phyloP scores from a whole-genome alignment of 2,329 filamentous ascomycete species.

The Verticillium zaregamsianum region DNA sequence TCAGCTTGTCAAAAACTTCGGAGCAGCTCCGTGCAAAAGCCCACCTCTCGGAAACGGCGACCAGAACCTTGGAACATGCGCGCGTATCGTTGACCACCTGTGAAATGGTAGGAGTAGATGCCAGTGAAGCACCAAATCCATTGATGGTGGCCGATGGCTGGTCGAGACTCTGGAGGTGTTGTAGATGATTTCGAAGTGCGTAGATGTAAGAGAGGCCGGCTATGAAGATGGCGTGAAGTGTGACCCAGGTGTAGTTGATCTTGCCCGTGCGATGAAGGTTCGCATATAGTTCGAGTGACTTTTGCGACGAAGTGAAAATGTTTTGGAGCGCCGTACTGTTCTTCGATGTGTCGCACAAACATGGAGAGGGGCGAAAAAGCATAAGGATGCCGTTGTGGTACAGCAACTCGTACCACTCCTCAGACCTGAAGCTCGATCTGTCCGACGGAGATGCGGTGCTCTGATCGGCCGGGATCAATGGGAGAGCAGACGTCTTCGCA shows the following conservation, averaged over 20 bases:
- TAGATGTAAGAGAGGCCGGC: constrained; percentile 41
- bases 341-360: constrained; percentile 19
- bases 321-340: constrained; percentile 25
- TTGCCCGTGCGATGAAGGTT: constrained; percentile 36
- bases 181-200: constrained; percentile 33
- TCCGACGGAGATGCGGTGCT: constrained; percentile 13
- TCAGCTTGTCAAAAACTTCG: constrained; percentile 36
- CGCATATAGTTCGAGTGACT: constrained; percentile 37
- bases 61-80: constrained; percentile 38
- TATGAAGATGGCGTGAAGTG: constrained; percentile 43
- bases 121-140: constrained; percentile 15
- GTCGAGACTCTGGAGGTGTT: constrained; percentile 16
- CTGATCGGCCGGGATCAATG: constrained; percentile 20
- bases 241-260: constrained; percentile 46
- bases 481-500: constrained; percentile 18
- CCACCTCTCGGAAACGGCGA: constrained; percentile 39
- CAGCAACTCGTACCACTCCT: constrained; percentile 36
- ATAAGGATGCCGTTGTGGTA: constrained; percentile 39
- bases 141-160: neutral
- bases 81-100: constrained; percentile 37
- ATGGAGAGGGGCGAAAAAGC: constrained; percentile 35
- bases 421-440: constrained; percentile 33
- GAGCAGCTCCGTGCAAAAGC: constrained; percentile 32
- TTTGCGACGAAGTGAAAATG: constrained; percentile 32
- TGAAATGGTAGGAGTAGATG: constrained; percentile 29